Conservation (phyloP, 1,284 basidiomycete species). For the Pseudozyma tsukubaensis region DNA sequence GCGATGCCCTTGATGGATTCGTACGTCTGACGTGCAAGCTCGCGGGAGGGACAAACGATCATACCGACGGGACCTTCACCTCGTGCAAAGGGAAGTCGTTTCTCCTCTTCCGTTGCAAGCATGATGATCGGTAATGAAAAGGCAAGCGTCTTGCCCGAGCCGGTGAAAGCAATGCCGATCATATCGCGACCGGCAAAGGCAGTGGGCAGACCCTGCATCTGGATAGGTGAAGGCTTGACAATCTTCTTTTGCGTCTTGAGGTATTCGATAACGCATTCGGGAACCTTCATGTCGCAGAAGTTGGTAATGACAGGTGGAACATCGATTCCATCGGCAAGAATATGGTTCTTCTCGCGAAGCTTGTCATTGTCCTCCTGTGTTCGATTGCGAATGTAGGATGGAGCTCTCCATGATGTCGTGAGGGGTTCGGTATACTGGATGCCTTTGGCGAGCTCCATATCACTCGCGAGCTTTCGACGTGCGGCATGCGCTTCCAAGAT, state of each 20-base stretch:
- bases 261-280: constrained; percentile 82
- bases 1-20: constrained; percentile 92
- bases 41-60: constrained; percentile 77
- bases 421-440: constrained; percentile 89
- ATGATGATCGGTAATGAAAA: constrained; percentile 74
- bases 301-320: constrained; percentile 93
- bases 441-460: constrained; percentile 90
- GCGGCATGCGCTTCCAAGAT: constrained; percentile 91
- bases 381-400: constrained; percentile 81
- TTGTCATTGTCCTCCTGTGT: constrained; percentile 78
- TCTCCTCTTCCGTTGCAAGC: constrained; percentile 82
- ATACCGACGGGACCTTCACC: constrained; percentile 97
- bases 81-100: constrained; percentile 84
- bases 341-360: constrained; percentile 89
- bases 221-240: constrained; percentile 89
- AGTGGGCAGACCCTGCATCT: constrained; percentile 94
- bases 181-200: constrained; percentile 73
- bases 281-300: constrained; percentile 98
- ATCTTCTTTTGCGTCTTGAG: constrained; percentile 85
- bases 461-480: constrained; percentile 87
- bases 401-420: constrained; percentile 89
- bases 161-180: constrained; percentile 72
- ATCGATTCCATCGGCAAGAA: constrained; percentile 88
- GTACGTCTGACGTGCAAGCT: constrained; percentile 80
- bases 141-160: constrained; percentile 71